A percentile compares a stretch with the other conserved stretches of the same genome.
Evolutionary conservation across 805 yeast genomes (phyloP).

Genomic region (Metschnikowia lochheadii): DNA sequence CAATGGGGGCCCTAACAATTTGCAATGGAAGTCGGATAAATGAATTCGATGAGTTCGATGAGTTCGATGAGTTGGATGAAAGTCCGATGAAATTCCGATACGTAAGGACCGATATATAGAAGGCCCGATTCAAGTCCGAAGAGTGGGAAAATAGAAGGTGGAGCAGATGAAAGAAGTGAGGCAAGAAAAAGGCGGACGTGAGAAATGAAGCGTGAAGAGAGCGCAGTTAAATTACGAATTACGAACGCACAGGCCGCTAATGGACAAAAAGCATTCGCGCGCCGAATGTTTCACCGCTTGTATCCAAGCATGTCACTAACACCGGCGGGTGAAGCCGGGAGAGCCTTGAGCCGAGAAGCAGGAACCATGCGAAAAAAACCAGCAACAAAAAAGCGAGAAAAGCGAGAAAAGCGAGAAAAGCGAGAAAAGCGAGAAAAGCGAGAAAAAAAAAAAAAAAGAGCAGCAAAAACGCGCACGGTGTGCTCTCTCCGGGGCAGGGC

Average conservation of each 20-base stretch:
- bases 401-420: background rate
- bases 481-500: background rate
- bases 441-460: background rate
- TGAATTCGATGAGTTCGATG: too few relatives aligned
- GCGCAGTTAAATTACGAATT: constrained; percentile 3
- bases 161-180: background rate
- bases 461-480: background rate
- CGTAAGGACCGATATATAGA: background rate
- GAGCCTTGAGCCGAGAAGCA: constrained; percentile 6
- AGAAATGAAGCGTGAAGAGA: background rate
- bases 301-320: background rate
- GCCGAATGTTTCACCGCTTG: background rate
- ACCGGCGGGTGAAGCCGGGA: constrained; percentile 10
- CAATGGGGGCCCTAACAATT: background rate
- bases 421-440: background rate
- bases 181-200: background rate
- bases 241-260: constrained; percentile 5
- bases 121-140: background rate
- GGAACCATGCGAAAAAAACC: constrained; percentile 1
- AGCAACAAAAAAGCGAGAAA: constrained; percentile 1
- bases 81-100: background rate
- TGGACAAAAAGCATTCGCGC: constrained; percentile 4
- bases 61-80: background rate
- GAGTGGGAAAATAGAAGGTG: background rate
- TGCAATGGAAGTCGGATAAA: too few relatives aligned